Conservation (phyloP, 768 basidiomycete species). For the Calvatia gigantea region DNA sequence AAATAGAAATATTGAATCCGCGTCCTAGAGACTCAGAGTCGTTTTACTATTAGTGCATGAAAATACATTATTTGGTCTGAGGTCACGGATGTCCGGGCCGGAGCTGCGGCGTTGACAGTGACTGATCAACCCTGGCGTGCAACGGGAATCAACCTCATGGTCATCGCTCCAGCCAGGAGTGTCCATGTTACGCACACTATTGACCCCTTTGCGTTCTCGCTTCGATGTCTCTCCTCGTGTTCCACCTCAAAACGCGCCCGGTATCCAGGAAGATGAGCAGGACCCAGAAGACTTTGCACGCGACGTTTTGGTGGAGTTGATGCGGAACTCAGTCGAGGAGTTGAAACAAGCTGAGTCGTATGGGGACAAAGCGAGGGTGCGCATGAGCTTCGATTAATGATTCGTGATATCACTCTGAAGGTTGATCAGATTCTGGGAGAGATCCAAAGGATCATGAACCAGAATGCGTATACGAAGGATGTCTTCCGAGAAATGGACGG, state of each 20-base stretch:
- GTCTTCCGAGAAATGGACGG: constrained; percentile 83
- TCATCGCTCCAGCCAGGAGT: constrained; percentile 3
- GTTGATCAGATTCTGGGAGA: constrained; percentile 53
- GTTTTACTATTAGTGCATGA: constrained; percentile 5
- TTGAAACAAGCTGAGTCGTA: constrained; percentile 53
- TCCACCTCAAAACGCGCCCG: constrained; percentile 18
- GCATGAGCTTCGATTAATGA: constrained; percentile 13
- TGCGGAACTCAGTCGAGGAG: constrained; percentile 67
- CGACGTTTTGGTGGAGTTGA: constrained; percentile 67
- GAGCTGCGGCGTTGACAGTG: not conserved
- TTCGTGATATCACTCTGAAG: not conserved
- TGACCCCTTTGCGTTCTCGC: constrained; percentile 55
- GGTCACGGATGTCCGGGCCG: not conserved
- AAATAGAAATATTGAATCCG: constrained; percentile 1
- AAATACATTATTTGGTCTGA: not conserved
- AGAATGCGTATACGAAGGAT: constrained; percentile 64
- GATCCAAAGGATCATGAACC: constrained; percentile 63
- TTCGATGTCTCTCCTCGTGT: constrained; percentile 44
- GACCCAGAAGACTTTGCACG: constrained; percentile 70
- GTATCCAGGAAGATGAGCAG: constrained; percentile 38
- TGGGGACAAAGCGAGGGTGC: constrained; percentile 46
- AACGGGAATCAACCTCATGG: not conserved
- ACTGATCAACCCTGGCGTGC: not conserved
- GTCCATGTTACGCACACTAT: constrained; percentile 53
- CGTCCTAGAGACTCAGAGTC: constrained; percentile 4